These are phyloP conservation scores for Eutrema salsugineum DNA, from an alignment of 441 rosid genomes.

Conservation along the genomic window DNA sequence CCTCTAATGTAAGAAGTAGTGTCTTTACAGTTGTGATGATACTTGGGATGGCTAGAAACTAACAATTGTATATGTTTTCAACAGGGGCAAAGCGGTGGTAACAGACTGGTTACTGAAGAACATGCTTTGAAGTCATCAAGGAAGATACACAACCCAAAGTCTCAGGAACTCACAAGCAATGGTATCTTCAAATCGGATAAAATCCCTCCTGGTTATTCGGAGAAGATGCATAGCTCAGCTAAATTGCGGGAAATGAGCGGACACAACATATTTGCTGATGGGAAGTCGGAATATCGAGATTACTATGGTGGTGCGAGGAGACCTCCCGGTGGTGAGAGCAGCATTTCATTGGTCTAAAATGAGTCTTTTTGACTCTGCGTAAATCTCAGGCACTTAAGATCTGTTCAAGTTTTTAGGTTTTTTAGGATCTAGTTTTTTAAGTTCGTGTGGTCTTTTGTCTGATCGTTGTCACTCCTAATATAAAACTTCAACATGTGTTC, in stretches of 20 bases:
- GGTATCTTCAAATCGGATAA: constrained; percentile 53
- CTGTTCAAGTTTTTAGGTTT: background rate
- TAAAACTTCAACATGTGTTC: background rate
- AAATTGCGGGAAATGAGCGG: constrained; percentile 63
- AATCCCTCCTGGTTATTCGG: constrained; percentile 45
- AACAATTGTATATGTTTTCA: background rate
- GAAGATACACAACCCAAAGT: constrained; percentile 55
- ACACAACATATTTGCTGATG: constrained; percentile 61
- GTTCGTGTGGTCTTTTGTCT: constrained; percentile 7
- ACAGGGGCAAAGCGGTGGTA: constrained; percentile 20
- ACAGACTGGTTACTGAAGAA: constrained; percentile 6
- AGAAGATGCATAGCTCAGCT: constrained; percentile 53
- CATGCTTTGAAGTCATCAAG: constrained; percentile 38
- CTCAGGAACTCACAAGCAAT: constrained; percentile 55
- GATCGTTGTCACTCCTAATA: background rate
- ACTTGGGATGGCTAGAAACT: background rate
- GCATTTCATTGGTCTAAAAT: constrained; percentile 53
- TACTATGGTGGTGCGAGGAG: constrained; percentile 62
- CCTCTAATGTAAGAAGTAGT: constrained; percentile 56
- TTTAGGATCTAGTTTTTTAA: background rate
- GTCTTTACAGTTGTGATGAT: background rate
- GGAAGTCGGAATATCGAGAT: constrained; percentile 52
- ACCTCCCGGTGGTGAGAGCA: constrained; percentile 82
- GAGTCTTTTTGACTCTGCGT: background rate
- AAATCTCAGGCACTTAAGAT: background rate